Evolutionary conservation across 768 basidiomycete species (phyloP).

Genomic region (Fibroporia radiculosa): DNA sequence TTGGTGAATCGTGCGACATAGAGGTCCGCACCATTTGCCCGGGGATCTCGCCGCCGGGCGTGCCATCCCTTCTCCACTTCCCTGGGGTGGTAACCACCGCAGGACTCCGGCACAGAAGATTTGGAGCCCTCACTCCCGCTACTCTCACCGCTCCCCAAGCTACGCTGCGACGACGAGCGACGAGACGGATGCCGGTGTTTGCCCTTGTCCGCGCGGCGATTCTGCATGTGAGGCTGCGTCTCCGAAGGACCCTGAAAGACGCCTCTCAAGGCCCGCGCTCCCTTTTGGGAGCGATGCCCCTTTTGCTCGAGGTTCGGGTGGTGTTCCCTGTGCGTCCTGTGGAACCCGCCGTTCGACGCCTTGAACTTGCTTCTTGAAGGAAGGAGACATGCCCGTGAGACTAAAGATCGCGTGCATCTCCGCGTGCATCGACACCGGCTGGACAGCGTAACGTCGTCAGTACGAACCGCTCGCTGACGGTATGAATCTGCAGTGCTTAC

Average conservation of each 20-base stretch:
- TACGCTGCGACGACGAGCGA: background rate
- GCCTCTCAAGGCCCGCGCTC: conserved; percentile 11
- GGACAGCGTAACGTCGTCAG: background rate
- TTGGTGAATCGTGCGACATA: conserved; percentile 47
- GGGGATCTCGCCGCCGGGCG: conserved; percentile 30
- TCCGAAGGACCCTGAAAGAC: conserved; percentile 9
- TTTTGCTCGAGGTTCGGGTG: conserved; percentile 18
- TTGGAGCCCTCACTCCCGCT: conserved; percentile 3
- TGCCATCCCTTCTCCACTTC: conserved; percentile 24
- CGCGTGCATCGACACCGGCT: conserved; percentile 47
- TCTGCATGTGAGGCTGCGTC: background rate
- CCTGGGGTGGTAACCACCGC: background rate
- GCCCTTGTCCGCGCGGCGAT: conserved; percentile 7
- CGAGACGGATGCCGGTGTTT: conserved; percentile 1
- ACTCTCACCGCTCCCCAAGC: conserved; percentile 5
- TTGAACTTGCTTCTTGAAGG: conserved; percentile 50
- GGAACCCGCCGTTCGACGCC: conserved; percentile 24
- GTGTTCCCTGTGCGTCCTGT: conserved; percentile 14
- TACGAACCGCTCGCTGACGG: background rate
- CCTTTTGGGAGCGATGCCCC: conserved; percentile 12
- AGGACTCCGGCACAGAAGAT: background rate
- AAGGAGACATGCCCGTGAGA: conserved; percentile 40
- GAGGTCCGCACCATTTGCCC: conserved; percentile 44
- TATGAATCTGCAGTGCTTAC: conserved; percentile 8
- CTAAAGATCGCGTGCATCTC: conserved; percentile 55